phyloP scores from a whole-genome alignment of 164 flowering plant genomes.

The Kingdonia uniflora region DNA sequence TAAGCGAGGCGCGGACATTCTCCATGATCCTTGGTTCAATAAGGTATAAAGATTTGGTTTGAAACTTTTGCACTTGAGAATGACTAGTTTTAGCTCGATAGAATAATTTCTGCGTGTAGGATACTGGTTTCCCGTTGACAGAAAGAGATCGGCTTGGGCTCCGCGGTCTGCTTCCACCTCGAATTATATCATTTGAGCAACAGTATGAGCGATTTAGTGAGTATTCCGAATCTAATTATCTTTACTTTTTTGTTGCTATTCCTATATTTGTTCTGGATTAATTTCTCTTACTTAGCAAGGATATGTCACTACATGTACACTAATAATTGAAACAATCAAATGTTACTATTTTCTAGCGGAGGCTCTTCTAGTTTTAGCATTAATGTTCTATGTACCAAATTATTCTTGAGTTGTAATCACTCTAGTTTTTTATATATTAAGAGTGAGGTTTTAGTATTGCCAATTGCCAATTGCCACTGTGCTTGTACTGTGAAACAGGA shows the following conservation, averaged over 20 bases:
- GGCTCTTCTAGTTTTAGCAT: too few relatives aligned
- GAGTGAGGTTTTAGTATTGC: too few relatives aligned
- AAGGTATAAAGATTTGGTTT: constrained; percentile 37
- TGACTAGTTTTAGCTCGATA: background rate
- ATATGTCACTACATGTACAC: too few relatives aligned
- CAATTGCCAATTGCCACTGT: too few relatives aligned
- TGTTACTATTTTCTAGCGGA: too few relatives aligned
- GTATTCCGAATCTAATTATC: constrained; percentile 14
- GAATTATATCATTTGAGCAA: constrained; percentile 89
- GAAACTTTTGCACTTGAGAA: too few relatives aligned
- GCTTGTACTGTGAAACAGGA: too few relatives aligned
- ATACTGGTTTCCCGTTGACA: constrained; percentile 89
- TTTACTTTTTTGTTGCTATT: background rate
- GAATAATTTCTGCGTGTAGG: constrained; percentile 49
- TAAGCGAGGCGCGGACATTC: constrained; percentile 97
- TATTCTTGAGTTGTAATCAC: too few relatives aligned
- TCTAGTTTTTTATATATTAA: too few relatives aligned
- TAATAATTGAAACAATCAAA: too few relatives aligned
- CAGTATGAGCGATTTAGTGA: constrained; percentile 94
- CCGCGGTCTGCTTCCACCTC: constrained; percentile 97
- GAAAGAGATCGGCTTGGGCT: constrained; percentile 98
- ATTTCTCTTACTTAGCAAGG: too few relatives aligned
- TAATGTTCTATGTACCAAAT: too few relatives aligned
- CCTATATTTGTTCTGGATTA: background rate
- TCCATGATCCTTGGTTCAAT: constrained; percentile 98